phyloP scores from a whole-genome alignment of 345 rosid genomes.

The Corymbia maculata region DNA sequence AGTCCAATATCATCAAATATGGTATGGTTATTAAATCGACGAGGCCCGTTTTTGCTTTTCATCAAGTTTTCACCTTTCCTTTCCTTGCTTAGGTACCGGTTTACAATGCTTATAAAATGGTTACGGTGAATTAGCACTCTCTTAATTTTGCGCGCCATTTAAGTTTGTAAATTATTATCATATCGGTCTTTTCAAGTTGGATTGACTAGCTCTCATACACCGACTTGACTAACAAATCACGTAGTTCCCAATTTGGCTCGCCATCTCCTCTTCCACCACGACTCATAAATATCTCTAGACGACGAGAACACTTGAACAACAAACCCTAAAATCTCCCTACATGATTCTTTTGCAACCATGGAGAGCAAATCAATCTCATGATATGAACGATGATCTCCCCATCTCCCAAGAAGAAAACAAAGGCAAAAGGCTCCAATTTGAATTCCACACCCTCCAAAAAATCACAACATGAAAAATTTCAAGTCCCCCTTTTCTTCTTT shows the following conservation, averaged over 20 bases:
- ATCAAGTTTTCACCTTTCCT: neutral
- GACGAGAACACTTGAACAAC: neutral
- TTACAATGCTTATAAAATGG: neutral
- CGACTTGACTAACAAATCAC: fast-evolving
- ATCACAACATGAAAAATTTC: neutral
- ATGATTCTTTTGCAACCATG: neutral
- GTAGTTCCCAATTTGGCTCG: fast-evolving
- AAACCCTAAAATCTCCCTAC: fast-evolving
- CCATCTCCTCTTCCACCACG: neutral
- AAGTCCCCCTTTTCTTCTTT: neutral
- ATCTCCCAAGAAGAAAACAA: neutral
- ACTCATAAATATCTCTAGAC: fast-evolving
- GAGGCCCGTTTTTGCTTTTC: neutral
- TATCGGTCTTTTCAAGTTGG: fast-evolving
- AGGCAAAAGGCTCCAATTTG: neutral
- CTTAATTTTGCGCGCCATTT: neutral
- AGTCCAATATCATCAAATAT: neutral
- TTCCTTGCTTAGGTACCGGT: neutral
- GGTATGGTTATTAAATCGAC: fast-evolving
- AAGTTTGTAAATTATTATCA: neutral
- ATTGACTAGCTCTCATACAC: fast-evolving
- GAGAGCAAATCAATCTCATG: neutral
- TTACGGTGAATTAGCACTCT: neutral
- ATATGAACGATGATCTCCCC: neutral
- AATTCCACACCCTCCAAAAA: neutral